phyloP scores from a whole-genome alignment of 176 grass and related monocot genomes.

The Aechmea fasciata region DNA sequence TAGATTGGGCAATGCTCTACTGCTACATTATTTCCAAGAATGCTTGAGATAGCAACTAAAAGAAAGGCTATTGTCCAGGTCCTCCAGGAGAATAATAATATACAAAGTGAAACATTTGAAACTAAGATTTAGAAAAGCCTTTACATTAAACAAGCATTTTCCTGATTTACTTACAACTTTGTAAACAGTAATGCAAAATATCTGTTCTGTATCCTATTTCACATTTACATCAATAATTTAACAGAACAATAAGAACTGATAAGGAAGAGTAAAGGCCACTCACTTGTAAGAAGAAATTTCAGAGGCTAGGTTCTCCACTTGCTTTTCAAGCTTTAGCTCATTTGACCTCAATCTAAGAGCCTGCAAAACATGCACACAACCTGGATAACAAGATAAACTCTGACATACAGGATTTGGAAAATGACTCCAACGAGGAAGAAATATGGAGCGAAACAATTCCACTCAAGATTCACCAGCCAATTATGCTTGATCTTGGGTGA shows the following conservation, averaged over 20 bases:
- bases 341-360: constrained; percentile 96
- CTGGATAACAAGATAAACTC: background rate
- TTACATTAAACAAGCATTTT: no score
- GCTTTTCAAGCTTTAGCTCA: constrained; percentile 92
- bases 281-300: constrained; percentile 80
- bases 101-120: no score
- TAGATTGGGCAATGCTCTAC: background rate
- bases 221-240: constrained; percentile 8
- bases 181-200: no score
- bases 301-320: constrained; percentile 68
- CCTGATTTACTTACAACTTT: no score
- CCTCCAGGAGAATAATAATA: no score
- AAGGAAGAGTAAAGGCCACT: constrained; percentile 5
- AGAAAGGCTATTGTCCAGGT: no score
- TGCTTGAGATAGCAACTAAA: no score
- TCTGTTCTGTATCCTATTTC: background rate
- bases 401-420: background rate
- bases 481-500: background rate
- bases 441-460: background rate
- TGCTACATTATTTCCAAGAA: no score
- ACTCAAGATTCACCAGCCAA: background rate
- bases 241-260: background rate
- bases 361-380: constrained; percentile 28
- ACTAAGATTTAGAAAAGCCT: no score
- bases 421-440: background rate